A percentile compares a stretch with the other conserved stretches of the same genome.
These are phyloP conservation scores for Penicillium pancosmium DNA, from an alignment of 495 filamentous ascomycete genomes.

Conservation along the genomic window DNA sequence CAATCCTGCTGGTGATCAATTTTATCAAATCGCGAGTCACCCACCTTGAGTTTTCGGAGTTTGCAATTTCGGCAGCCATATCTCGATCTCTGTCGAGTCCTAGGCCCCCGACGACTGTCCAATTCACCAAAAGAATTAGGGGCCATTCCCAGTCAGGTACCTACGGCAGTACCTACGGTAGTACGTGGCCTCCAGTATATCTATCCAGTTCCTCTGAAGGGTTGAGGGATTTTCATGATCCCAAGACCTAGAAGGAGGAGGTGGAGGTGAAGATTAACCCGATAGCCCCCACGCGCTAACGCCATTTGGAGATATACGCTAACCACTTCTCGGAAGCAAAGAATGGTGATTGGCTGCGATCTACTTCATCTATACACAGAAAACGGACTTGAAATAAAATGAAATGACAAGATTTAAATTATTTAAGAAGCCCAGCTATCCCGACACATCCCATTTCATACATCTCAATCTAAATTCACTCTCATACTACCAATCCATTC, in stretches of 20 bases:
- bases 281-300: conserved; percentile 3
- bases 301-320: conserved; percentile 20
- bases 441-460: no score
- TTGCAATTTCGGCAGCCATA: conserved; percentile 55
- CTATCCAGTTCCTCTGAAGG: neutral
- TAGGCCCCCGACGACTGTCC: neutral
- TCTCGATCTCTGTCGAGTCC: conserved; percentile 36
- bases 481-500: no score
- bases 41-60: conserved; percentile 51
- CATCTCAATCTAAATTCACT: no score
- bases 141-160: conserved; percentile 17
- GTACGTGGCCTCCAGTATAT: no score
- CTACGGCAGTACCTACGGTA: no score
- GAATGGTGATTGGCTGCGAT: conserved; percentile 32
- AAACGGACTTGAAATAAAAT: no score
- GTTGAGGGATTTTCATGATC: conserved; percentile 10
- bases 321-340: conserved; percentile 29
- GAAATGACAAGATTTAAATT: neutral
- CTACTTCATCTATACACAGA: neutral
- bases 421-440: neutral
- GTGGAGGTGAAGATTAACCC: conserved; percentile 3
- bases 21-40: conserved; percentile 11
- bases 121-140: conserved; percentile 18
- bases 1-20: conserved; percentile 1
- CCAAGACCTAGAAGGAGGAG: conserved; percentile 1